Evolutionary conservation across 2,329 filamentous ascomycete species (phyloP).

Genomic region (Fusarium begoniae): DNA sequence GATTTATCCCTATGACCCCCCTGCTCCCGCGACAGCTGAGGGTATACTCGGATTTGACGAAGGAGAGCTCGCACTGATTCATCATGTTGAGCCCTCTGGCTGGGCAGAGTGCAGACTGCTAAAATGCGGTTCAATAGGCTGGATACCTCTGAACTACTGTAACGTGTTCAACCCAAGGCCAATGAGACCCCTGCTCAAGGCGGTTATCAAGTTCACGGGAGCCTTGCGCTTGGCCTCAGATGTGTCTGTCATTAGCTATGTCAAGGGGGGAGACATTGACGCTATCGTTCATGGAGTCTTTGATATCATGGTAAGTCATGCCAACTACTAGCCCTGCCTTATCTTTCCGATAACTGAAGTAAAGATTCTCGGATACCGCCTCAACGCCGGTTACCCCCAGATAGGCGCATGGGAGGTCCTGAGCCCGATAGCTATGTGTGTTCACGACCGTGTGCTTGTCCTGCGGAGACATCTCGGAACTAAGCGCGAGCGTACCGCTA

Average conservation of each 20-base stretch:
- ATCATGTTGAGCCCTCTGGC: neutral
- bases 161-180: neutral
- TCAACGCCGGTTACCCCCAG: neutral
- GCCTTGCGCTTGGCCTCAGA: neutral
- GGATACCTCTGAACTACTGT: neutral
- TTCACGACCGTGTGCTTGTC: neutral
- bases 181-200: neutral
- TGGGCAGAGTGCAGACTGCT: neutral
- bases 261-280: neutral
- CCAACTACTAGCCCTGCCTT: accelerated
- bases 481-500: accelerated
- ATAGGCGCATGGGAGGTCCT: neutral
- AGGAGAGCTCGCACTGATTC: neutral
- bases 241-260: neutral
- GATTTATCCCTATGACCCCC: neutral
- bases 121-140: neutral
- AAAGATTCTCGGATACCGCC: neutral
- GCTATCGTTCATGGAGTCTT: neutral
- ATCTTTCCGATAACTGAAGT: neutral
- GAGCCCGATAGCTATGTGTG: accelerated
- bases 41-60: neutral
- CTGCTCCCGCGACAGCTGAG: neutral
- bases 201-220: neutral
- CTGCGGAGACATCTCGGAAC: neutral
- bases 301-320: neutral